phyloP scores from a whole-genome alignment of 2,329 filamentous ascomycete genomes.

The Apiospora saccharicola region DNA sequence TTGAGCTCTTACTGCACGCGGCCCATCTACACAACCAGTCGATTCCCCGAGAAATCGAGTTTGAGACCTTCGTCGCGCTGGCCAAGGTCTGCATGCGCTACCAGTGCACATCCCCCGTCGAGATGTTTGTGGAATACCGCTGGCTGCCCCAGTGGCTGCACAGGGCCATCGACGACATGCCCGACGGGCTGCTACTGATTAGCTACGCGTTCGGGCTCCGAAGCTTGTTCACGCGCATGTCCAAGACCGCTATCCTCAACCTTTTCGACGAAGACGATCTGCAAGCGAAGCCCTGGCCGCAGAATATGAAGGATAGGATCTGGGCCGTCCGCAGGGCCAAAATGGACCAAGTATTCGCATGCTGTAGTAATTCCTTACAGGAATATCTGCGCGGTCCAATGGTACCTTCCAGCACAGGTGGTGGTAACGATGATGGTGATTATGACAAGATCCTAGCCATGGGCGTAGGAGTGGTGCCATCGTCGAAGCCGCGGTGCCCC shows the following conservation, averaged over 20 bases:
- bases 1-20: slow-evolving; percentile 58
- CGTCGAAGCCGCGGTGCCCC: slow-evolving; percentile 54
- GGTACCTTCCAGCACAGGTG: neutral
- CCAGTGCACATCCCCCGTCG: slow-evolving; percentile 59
- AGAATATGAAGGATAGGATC: slow-evolving; percentile 55
- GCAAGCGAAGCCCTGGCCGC: slow-evolving; percentile 54
- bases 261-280: slow-evolving; percentile 52
- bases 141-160: slow-evolving; percentile 63
- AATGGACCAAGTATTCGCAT: slow-evolving; percentile 57
- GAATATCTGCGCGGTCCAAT: slow-evolving; percentile 51
- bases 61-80: slow-evolving; percentile 59
- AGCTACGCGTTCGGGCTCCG: slow-evolving; percentile 60
- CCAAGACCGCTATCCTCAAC: slow-evolving; percentile 57
- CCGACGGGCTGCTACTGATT: slow-evolving; percentile 58
- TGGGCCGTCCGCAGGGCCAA: slow-evolving; percentile 58
- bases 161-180: slow-evolving; percentile 54
- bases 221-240: slow-evolving; percentile 57
- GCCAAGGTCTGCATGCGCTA: slow-evolving; percentile 59
- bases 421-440: neutral
- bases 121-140: slow-evolving; percentile 56
- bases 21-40: slow-evolving; percentile 57
- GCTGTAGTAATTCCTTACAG: slow-evolving; percentile 51
- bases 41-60: slow-evolving; percentile 55
- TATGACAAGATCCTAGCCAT: slow-evolving; percentile 30
- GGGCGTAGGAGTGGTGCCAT: slow-evolving; percentile 41